Percentiles rank a stretch among this genome's conserved stretches.
These are phyloP conservation scores for Cordyceps cicadae DNA, from an alignment of 2,329 filamentous ascomycete genomes.

Conservation along the genomic window DNA sequence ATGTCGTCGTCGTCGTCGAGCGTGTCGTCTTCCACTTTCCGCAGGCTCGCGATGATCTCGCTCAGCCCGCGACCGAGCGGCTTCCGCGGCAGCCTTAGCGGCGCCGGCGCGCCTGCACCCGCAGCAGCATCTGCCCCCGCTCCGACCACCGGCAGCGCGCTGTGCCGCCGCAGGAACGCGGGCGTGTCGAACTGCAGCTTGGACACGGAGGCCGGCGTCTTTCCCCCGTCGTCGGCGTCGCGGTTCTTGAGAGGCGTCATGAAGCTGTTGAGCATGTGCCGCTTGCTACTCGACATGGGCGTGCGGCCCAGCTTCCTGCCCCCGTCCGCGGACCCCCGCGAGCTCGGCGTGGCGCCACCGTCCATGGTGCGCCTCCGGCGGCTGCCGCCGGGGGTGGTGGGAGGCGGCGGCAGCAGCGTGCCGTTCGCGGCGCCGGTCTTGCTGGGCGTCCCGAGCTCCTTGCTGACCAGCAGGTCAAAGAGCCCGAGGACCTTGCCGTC, in stretches of 20 bases:
- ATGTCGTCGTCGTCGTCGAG: slow-evolving; percentile 71
- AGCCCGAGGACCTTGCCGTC: slow-evolving; percentile 70
- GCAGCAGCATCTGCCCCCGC: slow-evolving; percentile 38
- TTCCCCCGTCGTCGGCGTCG: slow-evolving; percentile 28
- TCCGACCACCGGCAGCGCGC: slow-evolving; percentile 41
- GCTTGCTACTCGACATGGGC: slow-evolving; percentile 50
- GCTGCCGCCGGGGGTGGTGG: slow-evolving; percentile 16
- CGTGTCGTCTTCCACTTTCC: slow-evolving; percentile 60
- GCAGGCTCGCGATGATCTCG: slow-evolving; percentile 62
- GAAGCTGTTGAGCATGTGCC: slow-evolving; percentile 54
- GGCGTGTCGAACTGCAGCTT: slow-evolving; percentile 60
- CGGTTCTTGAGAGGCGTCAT: slow-evolving; percentile 53
- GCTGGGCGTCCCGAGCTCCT: slow-evolving; percentile 41
- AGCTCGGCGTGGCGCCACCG: slow-evolving; percentile 43
- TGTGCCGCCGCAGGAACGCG: slow-evolving; percentile 51
- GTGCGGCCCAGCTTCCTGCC: slow-evolving; percentile 34
- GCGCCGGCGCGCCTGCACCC: slow-evolving; percentile 36
- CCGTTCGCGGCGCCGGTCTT: slow-evolving; percentile 21
- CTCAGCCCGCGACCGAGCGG: slow-evolving; percentile 63
- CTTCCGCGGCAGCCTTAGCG: slow-evolving; percentile 47
- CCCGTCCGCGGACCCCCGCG: slow-evolving; percentile 23
- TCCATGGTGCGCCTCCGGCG: slow-evolving; percentile 17
- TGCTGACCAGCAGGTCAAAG: slow-evolving; percentile 59
- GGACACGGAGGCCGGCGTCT: slow-evolving; percentile 44
- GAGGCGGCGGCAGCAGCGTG: slow-evolving; percentile 13